A percentile compares a stretch with the other conserved stretches of the same genome.
These are phyloP conservation scores for Cyathus pygmaeus DNA, from an alignment of 1,284 basidiomycete genomes.

Conservation along the genomic window DNA sequence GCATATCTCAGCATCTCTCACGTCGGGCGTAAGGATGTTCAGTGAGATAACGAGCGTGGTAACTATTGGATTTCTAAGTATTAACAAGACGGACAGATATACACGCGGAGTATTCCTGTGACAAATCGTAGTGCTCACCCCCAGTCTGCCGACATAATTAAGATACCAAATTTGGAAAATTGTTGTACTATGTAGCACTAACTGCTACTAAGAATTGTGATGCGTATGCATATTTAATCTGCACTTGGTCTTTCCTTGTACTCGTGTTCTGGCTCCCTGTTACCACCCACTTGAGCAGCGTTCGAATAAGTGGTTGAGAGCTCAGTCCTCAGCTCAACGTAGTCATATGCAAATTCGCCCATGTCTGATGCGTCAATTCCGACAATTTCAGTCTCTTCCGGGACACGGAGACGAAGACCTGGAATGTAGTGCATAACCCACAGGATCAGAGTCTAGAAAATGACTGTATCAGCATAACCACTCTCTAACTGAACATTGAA, in stretches of 20 bases:
- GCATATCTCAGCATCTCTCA: no score
- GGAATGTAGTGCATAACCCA: conserved; percentile 95
- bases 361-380: conserved; percentile 95
- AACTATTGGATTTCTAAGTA: no score
- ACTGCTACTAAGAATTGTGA: background rate
- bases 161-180: background rate
- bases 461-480: background rate
- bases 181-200: background rate
- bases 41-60: no score
- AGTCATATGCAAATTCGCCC: conserved; percentile 93
- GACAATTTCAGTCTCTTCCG: conserved; percentile 87
- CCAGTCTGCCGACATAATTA: background rate
- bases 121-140: background rate
- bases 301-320: conserved; percentile 17
- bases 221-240: background rate
- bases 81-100: background rate
- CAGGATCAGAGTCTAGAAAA: conserved; percentile 78
- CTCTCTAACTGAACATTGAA: background rate
- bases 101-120: background rate
- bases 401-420: conserved; percentile 78
- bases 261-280: background rate
- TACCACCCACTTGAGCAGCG: background rate
- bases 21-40: no score
- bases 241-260: background rate
- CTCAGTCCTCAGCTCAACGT: conserved; percentile 71